Evolutionary conservation across 805 yeast species (phyloP), one percentile per base, ranked within the genome.

Genomic region (Wickerhamiella lipophila): DNA sequence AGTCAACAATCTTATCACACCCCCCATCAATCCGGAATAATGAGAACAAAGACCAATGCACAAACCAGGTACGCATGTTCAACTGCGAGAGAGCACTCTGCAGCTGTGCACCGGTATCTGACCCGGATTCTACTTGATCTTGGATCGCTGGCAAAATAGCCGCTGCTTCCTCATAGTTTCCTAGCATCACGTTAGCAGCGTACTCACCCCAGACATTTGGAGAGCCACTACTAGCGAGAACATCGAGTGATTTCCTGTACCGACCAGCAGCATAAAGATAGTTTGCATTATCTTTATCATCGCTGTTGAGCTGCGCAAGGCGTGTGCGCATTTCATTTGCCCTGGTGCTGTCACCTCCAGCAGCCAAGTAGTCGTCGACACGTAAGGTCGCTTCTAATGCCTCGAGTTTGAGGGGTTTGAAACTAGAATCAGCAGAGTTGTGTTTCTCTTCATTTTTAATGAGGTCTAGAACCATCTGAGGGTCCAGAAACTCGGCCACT

Each of bases 31-130:
- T 62, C 58, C 73, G 72, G 70, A 77, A 77, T 58, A 74, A 76
- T 53, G 79, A 78, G 68, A 78, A 79, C 52, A 80, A 65, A 1
- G 81, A 68, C 78, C 83, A 79, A 65, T 79, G 85, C 59, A 79
- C 74, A 51, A 79, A 65, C 83, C 84, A 79, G 29, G 79, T 72
- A 60, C 82, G 74, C 56, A 76, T 69, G 61, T 78, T 77, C 49
- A 79, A 69, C 64, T 77, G 84, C 46, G 68, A 70, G 55, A 76
- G 64, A 41, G 82, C 75, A 49, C 76, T 21, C 21, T 42, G 27
- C 22, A 26, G 23, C 16, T 29, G 25, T 11, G 36, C 35, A 21
- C 27, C 36, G 13, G 39, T 29, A 9, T 19, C 74, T 15, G 72
- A 67, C 55, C n/a, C 11, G 4, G 69, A 66, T 9, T 79, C 84